These are phyloP conservation scores for Neurospora sp. DNA, from an alignment of 495 filamentous ascomycete genomes.

Conservation along the genomic window DNA sequence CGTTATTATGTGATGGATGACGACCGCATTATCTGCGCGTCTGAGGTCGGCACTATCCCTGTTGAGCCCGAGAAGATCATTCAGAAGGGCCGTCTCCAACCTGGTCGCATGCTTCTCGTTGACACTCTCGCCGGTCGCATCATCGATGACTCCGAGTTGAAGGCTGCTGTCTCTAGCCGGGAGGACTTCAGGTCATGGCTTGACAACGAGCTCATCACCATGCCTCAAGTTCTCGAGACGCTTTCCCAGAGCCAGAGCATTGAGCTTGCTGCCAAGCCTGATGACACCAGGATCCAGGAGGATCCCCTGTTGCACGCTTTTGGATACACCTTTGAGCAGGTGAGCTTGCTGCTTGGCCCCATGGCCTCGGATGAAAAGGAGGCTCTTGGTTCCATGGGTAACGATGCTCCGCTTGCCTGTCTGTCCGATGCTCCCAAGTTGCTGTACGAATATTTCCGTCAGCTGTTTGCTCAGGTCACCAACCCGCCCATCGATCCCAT, in stretches of 20 bases:
- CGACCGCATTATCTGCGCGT: slow-evolving; percentile 96
- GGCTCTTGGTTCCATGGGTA: slow-evolving; percentile 98
- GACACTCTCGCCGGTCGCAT: slow-evolving; percentile 93
- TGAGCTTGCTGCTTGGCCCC: slow-evolving; percentile 84
- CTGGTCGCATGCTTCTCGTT: slow-evolving; percentile 95
- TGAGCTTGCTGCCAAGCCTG: slow-evolving; percentile 55
- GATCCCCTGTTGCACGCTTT: slow-evolving; percentile 81
- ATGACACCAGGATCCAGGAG: slow-evolving; percentile 68
- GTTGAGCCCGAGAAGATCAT: slow-evolving; percentile 86
- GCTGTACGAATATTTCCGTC: slow-evolving; percentile 96
- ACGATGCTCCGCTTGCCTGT: slow-evolving; percentile 92
- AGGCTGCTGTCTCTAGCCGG: slow-evolving; percentile 74
- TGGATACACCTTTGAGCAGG: slow-evolving; percentile 95
- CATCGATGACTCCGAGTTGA: slow-evolving; percentile 91
- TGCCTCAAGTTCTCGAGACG: slow-evolving; percentile 58
- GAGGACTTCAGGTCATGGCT: slow-evolving; percentile 86
- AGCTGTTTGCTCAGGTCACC: slow-evolving; percentile 98
- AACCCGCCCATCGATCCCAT: slow-evolving; percentile 99
- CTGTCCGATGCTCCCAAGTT: slow-evolving; percentile 82
- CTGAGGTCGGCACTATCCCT: slow-evolving; percentile 89
- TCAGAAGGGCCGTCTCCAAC: slow-evolving; percentile 91
- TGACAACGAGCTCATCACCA: slow-evolving; percentile 72
- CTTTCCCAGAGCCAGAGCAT: slow-evolving; percentile 36
- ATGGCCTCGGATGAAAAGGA: slow-evolving; percentile 99
- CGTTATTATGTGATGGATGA: slow-evolving; percentile 98